Conservation (phyloP, 352 stramenopile species). For the Pythium periplocum region DNA sequence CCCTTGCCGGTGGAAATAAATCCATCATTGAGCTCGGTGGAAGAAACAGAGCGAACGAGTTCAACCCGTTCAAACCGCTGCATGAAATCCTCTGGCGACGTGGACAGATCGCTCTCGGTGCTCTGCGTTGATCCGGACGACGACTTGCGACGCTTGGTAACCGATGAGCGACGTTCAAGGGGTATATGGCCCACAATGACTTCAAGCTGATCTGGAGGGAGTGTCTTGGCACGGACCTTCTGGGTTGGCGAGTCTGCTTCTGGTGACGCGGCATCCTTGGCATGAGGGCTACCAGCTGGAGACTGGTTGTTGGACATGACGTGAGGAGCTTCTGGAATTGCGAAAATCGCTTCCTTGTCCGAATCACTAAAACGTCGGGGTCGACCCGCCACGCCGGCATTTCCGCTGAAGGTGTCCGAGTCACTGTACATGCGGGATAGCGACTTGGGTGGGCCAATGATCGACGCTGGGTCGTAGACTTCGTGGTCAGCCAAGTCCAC, state of each 20-base stretch:
- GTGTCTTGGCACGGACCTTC: no score
- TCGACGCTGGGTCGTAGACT: conserved; percentile 29
- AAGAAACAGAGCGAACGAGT: conserved; percentile 41
- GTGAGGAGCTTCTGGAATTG: conserved; percentile 22
- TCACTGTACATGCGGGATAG: conserved; percentile 75
- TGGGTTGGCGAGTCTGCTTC: no score
- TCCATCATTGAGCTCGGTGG: conserved; percentile 56
- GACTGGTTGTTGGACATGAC: conserved; percentile 4
- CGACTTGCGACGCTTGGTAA: conserved; percentile 41
- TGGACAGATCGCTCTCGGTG: conserved; percentile 34
- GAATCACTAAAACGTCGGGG: conserved; percentile 77
- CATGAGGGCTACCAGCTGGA: no score
- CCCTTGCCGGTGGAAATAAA: conserved; percentile 86
- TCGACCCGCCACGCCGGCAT: conserved; percentile 16
- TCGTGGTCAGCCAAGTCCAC: conserved; percentile 68
- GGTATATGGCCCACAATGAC: no score
- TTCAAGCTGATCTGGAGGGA: no score
- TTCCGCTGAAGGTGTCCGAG: conserved; percentile 21
- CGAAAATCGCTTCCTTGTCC: conserved; percentile 70
- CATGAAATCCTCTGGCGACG: conserved; percentile 35
- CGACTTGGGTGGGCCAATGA: conserved; percentile 46
- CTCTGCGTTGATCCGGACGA: conserved; percentile 40
- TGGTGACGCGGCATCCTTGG: no score
- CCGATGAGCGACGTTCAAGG: neutral
- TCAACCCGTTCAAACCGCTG: conserved; percentile 37